A percentile compares a stretch with the other conserved stretches of the same genome.
These are phyloP conservation scores for Tetrapisispora phaffii DNA, from an alignment of 805 yeast genomes.

Conservation along the genomic window DNA sequence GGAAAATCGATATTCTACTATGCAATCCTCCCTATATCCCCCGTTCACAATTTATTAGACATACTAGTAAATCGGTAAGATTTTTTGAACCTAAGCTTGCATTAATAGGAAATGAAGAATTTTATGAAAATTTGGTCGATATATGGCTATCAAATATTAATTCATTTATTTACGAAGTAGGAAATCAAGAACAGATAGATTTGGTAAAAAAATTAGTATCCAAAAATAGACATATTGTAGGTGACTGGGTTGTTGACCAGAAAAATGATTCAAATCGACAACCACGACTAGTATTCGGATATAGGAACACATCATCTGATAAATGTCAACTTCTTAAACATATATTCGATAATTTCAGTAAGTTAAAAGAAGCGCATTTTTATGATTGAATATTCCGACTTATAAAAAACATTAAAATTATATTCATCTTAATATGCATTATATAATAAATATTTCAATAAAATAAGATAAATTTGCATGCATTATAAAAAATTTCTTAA, in stretches of 20 bases:
- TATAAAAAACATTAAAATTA: too few species aligned
- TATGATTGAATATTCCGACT: too few species aligned
- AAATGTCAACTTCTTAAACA: neutral
- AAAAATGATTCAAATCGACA: conserved; percentile 42
- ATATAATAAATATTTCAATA: too few species aligned
- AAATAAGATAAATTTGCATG: too few species aligned
- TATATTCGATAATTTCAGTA: neutral
- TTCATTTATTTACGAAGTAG: conserved; percentile 72
- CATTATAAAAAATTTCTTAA: too few species aligned
- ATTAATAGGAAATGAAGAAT: conserved; percentile 66
- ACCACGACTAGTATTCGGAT: conserved; percentile 57
- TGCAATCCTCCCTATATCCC: conserved; percentile 91
- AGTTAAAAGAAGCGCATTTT: neutral
- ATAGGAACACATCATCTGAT: conserved; percentile 26
- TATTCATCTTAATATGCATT: too few species aligned
- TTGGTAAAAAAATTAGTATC: conserved; percentile 26
- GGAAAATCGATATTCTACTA: conserved; percentile 42
- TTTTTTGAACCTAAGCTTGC: conserved; percentile 70
- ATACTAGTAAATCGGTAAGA: conserved; percentile 56
- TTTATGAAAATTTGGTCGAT: conserved; percentile 47
- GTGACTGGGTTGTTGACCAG: conserved; percentile 43
- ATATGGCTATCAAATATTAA: conserved; percentile 34
- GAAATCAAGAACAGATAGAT: conserved; percentile 47
- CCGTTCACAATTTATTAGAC: conserved; percentile 19
- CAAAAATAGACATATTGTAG: conserved; percentile 5